These are phyloP conservation scores for Ganoderma resinaceum DNA, from an alignment of 1,284 basidiomycete species.

Conservation along the genomic window DNA sequence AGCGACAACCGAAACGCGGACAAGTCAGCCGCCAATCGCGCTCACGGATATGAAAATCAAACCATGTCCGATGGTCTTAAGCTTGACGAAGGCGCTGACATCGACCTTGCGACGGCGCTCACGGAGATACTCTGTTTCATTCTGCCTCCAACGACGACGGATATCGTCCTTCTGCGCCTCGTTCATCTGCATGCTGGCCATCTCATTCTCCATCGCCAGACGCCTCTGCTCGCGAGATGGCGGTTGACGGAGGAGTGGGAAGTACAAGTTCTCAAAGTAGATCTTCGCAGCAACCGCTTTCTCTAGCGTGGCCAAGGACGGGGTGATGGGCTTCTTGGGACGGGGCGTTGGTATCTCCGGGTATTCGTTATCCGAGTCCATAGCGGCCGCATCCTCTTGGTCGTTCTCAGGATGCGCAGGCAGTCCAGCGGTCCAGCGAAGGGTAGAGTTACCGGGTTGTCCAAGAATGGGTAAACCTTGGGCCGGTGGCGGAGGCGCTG, in stretches of 20 bases:
- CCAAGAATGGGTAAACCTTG: slow-evolving; percentile 49
- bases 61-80: slow-evolving; percentile 98
- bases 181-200: slow-evolving; percentile 75
- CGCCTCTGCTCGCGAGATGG: slow-evolving; percentile 86
- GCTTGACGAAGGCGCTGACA: slow-evolving; percentile 84
- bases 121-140: slow-evolving; percentile 90
- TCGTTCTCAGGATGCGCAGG: slow-evolving; percentile 70
- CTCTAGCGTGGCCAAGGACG: slow-evolving; percentile 91
- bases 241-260: slow-evolving; percentile 85
- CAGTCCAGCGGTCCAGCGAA: slow-evolving; percentile 66
- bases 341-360: slow-evolving; percentile 45
- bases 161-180: slow-evolving; percentile 77
- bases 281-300: slow-evolving; percentile 92
- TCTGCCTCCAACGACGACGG: slow-evolving; percentile 81
- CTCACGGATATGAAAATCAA: slow-evolving; percentile 33
- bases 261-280: slow-evolving; percentile 97
- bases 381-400: slow-evolving; percentile 51
- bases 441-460: slow-evolving; percentile 64
- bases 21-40: slow-evolving; percentile 24
- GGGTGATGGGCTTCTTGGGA: slow-evolving; percentile 67
- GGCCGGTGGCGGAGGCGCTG: slow-evolving; percentile 25
- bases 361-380: slow-evolving; percentile 37
- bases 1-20: slow-evolving; percentile 9
- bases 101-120: slow-evolving; percentile 86
- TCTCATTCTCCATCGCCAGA: slow-evolving; percentile 87